Evolutionary conservation across 2,329 filamentous ascomycete species (phyloP).

Genomic region (Fusarium foetens): DNA sequence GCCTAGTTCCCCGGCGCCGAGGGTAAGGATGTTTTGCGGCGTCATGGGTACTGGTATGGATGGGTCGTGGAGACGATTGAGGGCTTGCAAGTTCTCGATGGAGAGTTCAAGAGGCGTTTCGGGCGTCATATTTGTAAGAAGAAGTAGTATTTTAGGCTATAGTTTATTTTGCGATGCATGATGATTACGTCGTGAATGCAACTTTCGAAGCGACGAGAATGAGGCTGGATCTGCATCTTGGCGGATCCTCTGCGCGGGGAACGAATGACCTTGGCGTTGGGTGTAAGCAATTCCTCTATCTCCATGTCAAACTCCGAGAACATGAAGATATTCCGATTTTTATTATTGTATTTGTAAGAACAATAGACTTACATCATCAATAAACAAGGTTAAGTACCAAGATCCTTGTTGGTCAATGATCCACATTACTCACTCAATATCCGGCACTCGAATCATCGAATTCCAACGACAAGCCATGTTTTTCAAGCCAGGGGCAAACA

Average conservation of each 20-base stretch:
- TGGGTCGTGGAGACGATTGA: constrained; percentile 40
- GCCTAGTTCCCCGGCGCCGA: constrained; percentile 76
- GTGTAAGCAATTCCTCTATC: background rate
- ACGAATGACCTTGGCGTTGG: background rate
- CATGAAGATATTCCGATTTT: background rate
- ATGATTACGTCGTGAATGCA: constrained; percentile 8
- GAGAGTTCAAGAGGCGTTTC: constrained; percentile 41
- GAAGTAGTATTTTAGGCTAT: constrained; percentile 31
- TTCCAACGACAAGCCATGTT: background rate
- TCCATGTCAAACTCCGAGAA: constrained; percentile 28
- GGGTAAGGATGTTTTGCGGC: constrained; percentile 60
- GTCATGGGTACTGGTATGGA: constrained; percentile 34
- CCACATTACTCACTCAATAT: background rate
- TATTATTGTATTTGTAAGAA: background rate
- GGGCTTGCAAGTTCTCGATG: constrained; percentile 40
- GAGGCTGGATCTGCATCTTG: constrained; percentile 2
- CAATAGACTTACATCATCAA: background rate
- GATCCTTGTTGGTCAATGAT: background rate
- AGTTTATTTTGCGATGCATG: background rate
- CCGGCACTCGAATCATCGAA: background rate
- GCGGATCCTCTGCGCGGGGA: background rate
- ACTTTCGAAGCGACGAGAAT: background rate
- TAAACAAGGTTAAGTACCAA: background rate
- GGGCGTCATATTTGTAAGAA: constrained; percentile 20
- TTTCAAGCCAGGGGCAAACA: background rate